phyloP scores from a whole-genome alignment of 352 stramenopile genomes.

The Globisporangium yorkense region DNA sequence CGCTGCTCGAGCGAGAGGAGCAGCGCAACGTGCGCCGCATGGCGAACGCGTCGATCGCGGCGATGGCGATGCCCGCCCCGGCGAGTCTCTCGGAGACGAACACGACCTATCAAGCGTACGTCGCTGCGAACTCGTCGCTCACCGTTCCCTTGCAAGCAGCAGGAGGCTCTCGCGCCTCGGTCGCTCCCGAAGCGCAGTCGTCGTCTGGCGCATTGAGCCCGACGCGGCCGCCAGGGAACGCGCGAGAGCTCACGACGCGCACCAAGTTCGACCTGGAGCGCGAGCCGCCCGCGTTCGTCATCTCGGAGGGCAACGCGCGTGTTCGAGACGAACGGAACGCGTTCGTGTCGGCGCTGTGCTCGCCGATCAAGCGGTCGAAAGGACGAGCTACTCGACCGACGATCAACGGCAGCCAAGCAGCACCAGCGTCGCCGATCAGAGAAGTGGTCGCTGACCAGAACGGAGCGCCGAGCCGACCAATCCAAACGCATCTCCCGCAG shows the following conservation, averaged over 20 bases:
- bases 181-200: neutral
- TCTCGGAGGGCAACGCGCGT: constrained; percentile 31
- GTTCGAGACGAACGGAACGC: constrained; percentile 19
- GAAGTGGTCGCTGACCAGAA: neutral
- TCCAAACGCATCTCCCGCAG: constrained; percentile 36
- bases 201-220: neutral
- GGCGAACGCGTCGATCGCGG: constrained; percentile 25
- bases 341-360: constrained; percentile 22
- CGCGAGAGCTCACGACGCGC: constrained; percentile 4
- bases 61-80: constrained; percentile 18
- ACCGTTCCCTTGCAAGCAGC: neutral
- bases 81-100: constrained; percentile 15
- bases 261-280: constrained; percentile 47
- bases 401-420: neutral
- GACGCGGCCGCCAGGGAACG: constrained; percentile 12
- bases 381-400: neutral
- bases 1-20: constrained; percentile 36
- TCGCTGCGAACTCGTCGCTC: constrained; percentile 32
- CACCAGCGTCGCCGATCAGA: constrained; percentile 7
- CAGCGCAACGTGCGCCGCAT: constrained; percentile 18
- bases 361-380: constrained; percentile 25
- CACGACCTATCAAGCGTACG: constrained; percentile 31
- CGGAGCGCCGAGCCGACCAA: constrained; percentile 11
- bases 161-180: neutral
- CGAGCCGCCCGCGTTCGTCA: constrained; percentile 21